phyloP scores from a whole-genome alignment of 1,284 basidiomycete species.

The Tremellales sp. region DNA sequence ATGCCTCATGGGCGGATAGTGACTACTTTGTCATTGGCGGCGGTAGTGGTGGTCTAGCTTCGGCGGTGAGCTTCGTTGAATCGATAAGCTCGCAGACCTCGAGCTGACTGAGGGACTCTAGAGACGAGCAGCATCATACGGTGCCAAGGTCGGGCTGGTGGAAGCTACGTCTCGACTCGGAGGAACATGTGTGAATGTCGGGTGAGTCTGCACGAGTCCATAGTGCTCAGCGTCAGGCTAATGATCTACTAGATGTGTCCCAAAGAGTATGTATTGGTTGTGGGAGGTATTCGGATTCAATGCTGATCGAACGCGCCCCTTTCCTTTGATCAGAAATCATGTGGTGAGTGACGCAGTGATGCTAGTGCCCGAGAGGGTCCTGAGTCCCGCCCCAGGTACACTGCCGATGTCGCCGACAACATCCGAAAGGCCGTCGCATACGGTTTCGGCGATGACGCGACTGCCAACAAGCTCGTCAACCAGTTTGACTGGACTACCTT shows the following conservation, averaged over 20 bases:
- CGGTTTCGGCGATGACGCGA: constrained; percentile 60
- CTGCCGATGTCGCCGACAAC: constrained; percentile 86
- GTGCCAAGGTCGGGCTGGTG: constrained; percentile 87
- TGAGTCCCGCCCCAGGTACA: constrained; percentile 54
- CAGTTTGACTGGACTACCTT: constrained; percentile 87
- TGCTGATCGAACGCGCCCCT: not conserved
- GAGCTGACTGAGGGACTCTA: constrained; percentile 31
- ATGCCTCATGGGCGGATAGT: constrained; percentile 14
- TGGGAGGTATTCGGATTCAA: not conserved
- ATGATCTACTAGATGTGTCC: constrained; percentile 62
- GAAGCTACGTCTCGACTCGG: constrained; percentile 75
- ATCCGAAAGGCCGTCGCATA: constrained; percentile 70
- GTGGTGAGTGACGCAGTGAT: constrained; percentile 59
- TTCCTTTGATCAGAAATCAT: constrained; percentile 64
- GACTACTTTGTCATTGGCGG: constrained; percentile 48
- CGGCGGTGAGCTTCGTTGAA: constrained; percentile 35
- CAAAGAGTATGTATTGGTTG: constrained; percentile 63
- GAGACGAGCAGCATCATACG: constrained; percentile 88
- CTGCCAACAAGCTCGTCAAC: constrained; percentile 51
- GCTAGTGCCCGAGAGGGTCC: not conserved
- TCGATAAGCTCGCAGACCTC: not conserved
- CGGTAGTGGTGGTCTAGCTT: constrained; percentile 49
- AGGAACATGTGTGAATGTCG: constrained; percentile 87
- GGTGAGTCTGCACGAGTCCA: constrained; percentile 42
- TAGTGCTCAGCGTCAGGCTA: constrained; percentile 3